Evolutionary conservation across 192 early-diverging fungal genomes (phyloP).

Genomic region (Entrophospora sp.): DNA sequence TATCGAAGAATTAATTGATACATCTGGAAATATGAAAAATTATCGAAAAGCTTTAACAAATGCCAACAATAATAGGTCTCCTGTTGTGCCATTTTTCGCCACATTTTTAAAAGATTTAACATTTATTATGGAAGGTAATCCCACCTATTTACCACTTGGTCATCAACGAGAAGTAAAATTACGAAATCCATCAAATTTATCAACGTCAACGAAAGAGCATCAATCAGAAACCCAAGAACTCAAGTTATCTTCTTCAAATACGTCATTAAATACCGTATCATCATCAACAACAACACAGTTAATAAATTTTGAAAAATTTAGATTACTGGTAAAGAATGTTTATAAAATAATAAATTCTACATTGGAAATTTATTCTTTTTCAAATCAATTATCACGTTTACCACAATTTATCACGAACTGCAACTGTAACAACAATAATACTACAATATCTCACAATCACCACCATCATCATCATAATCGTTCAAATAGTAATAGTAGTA

Average conservation of each 20-base stretch:
- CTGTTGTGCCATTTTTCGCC: constrained; percentile 53
- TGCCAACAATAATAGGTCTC: constrained; percentile 31
- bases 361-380: constrained; percentile 6
- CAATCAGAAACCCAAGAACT: neutral
- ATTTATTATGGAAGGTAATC: constrained; percentile 67
- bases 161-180: neutral
- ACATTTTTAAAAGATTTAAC: constrained; percentile 66
- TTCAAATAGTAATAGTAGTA: neutral
- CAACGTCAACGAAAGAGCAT: neutral
- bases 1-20: constrained; percentile 54
- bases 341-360: constrained; percentile 16
- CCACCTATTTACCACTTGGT: constrained; percentile 28
- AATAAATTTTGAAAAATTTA: constrained; percentile 45
- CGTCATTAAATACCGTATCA: neutral
- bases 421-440: too few species aligned
- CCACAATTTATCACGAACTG: neutral
- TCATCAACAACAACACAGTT: constrained; percentile 1
- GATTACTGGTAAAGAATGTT: constrained; percentile 29
- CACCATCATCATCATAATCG: neutral
- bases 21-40: constrained; percentile 53
- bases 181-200: neutral
- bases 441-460: neutral
- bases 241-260: neutral
- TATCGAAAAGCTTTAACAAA: constrained; percentile 48
- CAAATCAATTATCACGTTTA: neutral